These are phyloP conservation scores for Acer saccharum DNA, from an alignment of 345 rosid species.

Conservation along the genomic window DNA sequence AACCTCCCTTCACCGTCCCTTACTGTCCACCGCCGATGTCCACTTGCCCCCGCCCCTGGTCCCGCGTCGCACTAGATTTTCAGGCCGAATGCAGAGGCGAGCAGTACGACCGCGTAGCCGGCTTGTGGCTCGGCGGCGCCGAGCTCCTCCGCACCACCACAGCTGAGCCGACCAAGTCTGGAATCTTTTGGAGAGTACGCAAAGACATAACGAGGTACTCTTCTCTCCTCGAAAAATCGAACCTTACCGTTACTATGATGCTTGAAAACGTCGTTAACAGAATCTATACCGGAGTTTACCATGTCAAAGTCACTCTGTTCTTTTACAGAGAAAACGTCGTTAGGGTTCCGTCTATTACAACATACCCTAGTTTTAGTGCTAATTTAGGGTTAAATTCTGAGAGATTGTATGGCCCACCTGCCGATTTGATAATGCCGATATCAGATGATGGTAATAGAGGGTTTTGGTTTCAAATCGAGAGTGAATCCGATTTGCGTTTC, in stretches of 20 bases:
- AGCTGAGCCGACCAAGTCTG: constrained; percentile 64
- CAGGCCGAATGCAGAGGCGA: constrained; percentile 57
- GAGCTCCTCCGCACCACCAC: constrained; percentile 95
- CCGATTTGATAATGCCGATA: constrained; percentile 72
- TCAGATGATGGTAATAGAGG: constrained; percentile 46
- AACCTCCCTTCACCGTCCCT: constrained; percentile 64
- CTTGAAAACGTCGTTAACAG: constrained; percentile 82
- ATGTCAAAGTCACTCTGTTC: constrained; percentile 56
- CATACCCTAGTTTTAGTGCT: background rate
- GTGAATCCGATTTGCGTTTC: constrained; percentile 43
- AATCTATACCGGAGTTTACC: constrained; percentile 72
- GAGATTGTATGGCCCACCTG: constrained; percentile 41
- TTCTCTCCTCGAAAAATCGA: constrained; percentile 43
- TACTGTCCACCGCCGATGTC: constrained; percentile 73
- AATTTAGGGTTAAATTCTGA: constrained; percentile 16
- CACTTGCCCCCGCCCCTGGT: constrained; percentile 67
- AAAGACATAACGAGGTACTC: constrained; percentile 80
- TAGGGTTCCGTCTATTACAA: constrained; percentile 19
- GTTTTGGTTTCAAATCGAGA: constrained; percentile 67
- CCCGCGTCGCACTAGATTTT: constrained; percentile 57
- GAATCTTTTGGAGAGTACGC: constrained; percentile 78
- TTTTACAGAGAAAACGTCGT: constrained; percentile 48
- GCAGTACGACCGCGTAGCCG: constrained; percentile 78
- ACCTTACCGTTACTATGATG: constrained; percentile 69
- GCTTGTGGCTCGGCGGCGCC: constrained; percentile 78